Percentiles rank a stretch among this genome's conserved stretches.
These are phyloP conservation scores for Apodospora peruviana DNA, from an alignment of 495 filamentous ascomycete species.

Conservation along the genomic window DNA sequence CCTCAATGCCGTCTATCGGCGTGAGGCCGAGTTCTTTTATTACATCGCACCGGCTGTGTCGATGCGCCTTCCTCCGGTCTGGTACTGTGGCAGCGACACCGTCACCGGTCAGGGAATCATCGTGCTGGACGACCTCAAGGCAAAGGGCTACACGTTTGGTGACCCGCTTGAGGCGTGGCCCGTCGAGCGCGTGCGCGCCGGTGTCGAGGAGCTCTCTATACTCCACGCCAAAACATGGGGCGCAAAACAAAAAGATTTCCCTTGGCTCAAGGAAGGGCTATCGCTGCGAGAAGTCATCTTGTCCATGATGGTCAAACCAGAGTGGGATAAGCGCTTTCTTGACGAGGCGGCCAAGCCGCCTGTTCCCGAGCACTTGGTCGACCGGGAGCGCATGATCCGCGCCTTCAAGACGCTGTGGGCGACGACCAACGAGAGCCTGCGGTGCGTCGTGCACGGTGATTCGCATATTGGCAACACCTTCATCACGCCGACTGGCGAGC, in stretches of 20 bases:
- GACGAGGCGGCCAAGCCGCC: background rate
- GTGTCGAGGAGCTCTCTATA: slow-evolving; percentile 26
- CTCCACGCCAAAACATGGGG: slow-evolving; percentile 34
- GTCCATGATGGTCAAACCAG: background rate
- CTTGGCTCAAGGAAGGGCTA: slow-evolving; percentile 17
- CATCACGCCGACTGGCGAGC: slow-evolving; percentile 17
- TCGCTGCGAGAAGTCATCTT: background rate
- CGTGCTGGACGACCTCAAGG: slow-evolving; percentile 10
- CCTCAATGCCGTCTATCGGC: slow-evolving; percentile 8
- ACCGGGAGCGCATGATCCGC: slow-evolving; percentile 21
- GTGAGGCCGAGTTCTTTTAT: slow-evolving; percentile 11
- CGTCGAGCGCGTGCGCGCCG: slow-evolving; percentile 6
- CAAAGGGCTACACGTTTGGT: slow-evolving; percentile 10
- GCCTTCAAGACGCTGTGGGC: slow-evolving; percentile 25
- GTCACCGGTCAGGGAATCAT: slow-evolving; percentile 10
- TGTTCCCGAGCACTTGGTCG: slow-evolving; percentile 20
- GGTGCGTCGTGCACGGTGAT: slow-evolving; percentile 28
- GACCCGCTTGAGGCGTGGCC: slow-evolving; percentile 24
- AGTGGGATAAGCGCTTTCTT: background rate
- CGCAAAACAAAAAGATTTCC: slow-evolving; percentile 18
- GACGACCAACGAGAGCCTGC: slow-evolving; percentile 21
- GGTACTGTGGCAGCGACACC: slow-evolving; percentile 3
- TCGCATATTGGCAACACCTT: slow-evolving; percentile 25
- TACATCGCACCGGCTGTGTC: background rate
- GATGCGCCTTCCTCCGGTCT: background rate